Evolutionary conservation across 345 rosid species (phyloP).

Genomic region (Eutrema japonicum): DNA sequence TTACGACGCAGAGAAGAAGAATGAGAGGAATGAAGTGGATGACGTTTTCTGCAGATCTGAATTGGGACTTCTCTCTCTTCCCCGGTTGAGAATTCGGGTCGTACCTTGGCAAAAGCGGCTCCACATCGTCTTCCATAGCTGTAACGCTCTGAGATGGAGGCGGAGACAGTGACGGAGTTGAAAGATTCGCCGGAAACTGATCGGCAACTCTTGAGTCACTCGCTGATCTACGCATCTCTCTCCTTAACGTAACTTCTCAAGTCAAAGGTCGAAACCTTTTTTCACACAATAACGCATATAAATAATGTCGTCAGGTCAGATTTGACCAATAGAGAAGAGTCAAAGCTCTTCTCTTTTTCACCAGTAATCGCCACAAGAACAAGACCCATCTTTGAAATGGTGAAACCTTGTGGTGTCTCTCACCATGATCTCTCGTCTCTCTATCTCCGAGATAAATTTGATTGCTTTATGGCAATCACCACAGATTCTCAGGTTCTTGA

Average conservation of each 20-base stretch:
- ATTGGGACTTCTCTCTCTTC: conserved; percentile 59
- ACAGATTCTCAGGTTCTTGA: conserved; percentile 86
- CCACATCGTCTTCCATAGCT: conserved; percentile 40
- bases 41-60: conserved; percentile 73
- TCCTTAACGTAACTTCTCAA: conserved; percentile 24
- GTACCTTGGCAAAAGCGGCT: conserved; percentile 58
- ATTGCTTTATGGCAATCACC: conserved; percentile 80
- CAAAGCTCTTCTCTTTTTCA: conserved; percentile 42
- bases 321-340: conserved; percentile 30
- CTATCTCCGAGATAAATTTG: conserved; percentile 70
- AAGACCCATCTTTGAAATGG: conserved; percentile 73
- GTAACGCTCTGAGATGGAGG: conserved; percentile 39
- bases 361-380: conserved; percentile 94
- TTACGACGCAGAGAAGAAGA: conserved; percentile 57
- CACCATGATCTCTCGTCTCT: conserved; percentile 66
- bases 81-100: conserved; percentile 70
- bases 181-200: conserved; percentile 39
- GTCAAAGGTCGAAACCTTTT: conserved; percentile 33
- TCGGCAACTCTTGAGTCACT: conserved; percentile 54
- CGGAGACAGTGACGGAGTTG: conserved; percentile 38
- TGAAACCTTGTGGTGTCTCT: conserved; percentile 85
- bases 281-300: conserved; percentile 23
- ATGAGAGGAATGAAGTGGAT: conserved; percentile 79
- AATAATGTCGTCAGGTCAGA: conserved; percentile 26
- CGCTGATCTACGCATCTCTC: conserved; percentile 72